Percentiles rank a stretch among this genome's conserved stretches.
Evolutionary conservation across 2,329 filamentous ascomycete genomes (phyloP).

Genomic region (Calonectria pauciramosa): DNA sequence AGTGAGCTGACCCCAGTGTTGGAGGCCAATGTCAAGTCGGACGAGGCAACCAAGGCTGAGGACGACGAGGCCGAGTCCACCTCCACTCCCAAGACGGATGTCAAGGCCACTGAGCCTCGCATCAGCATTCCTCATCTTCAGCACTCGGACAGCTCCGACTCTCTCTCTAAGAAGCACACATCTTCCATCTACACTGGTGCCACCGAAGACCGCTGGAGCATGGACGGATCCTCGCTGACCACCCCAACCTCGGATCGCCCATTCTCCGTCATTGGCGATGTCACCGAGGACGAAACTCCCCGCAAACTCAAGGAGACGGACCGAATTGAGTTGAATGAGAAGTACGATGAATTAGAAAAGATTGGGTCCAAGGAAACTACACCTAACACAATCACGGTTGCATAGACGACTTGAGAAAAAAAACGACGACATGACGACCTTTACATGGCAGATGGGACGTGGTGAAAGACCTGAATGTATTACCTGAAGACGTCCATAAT

Average conservation of each 20-base stretch:
- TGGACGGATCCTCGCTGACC: conserved; percentile 54
- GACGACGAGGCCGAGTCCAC: conserved; percentile 15
- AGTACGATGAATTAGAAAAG: conserved; percentile 39
- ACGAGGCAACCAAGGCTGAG: conserved; percentile 13
- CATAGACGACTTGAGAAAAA: conserved; percentile 31
- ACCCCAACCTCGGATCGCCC: conserved; percentile 56
- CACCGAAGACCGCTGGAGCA: conserved; percentile 54
- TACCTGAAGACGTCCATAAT: conserved; percentile 34
- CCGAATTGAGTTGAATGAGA: conserved; percentile 38
- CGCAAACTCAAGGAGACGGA: conserved; percentile 46
- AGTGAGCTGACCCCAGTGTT: conserved; percentile 37
- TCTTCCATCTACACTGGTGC: conserved; percentile 56
- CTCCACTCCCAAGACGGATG: conserved; percentile 13
- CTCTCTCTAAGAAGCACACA: conserved; percentile 51
- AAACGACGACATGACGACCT: conserved; percentile 35
- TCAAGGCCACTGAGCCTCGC: conserved; percentile 27
- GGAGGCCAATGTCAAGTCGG: conserved; percentile 25
- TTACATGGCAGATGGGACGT: conserved; percentile 39
- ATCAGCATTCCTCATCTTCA: conserved; percentile 35
- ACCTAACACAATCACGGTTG: conserved; percentile 44
- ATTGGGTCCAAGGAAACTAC: conserved; percentile 42
- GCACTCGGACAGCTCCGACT: conserved; percentile 46
- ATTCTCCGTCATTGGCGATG: conserved; percentile 50
- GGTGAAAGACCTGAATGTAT: conserved; percentile 39
- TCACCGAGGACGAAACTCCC: conserved; percentile 49